Base-by-base conservation (phyloP, 352 stramenopile species). In the Pythium diclinum region DNA sequence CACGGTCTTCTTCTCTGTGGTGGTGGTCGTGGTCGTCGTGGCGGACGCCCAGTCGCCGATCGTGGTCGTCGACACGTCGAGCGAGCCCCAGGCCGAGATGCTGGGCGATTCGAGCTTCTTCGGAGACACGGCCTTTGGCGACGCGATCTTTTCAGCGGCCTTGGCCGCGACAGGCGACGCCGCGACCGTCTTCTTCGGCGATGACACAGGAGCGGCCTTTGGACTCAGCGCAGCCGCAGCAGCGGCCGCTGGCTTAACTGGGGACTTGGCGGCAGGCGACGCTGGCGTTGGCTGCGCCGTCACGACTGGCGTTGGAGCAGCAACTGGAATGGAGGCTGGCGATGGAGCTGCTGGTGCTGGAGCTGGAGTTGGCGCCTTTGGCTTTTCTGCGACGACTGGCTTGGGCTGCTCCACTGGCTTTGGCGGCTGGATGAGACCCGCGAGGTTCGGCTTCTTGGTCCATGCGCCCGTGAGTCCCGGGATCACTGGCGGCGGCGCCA, bases 41-140 rank as follows among this genome's bases (percentile, higher is more conserved):
- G 74, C 70, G 7, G 77, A 63, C n/a, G 77, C 70, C 84, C 84
- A 93, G 48, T 90, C 79, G 25, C 74, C 71, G 23, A 93, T 89
- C 19, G 72, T 73, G 19, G 82, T 61, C 3, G 78, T 81, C 49
- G 82, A 73, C 8, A 91, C 84, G 69, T 93, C 84, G 10, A 93
- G 63, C 4, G 77, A 76, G 23, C 80, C 82, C 84, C 84, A 93
- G 40, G 69, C 79, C 36, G 76, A 72, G 68, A 90, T 80, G 42
- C 63, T 78, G 13, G 79, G 72, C 19, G 72, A 73, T 49, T 90
- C 76, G 19, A 82, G 56, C 34, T 72, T 81, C 60, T 79, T 78
- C 19, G 49, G 36, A 32, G 55, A 51, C 14, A 63, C 48, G 1
- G 58, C 61, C 67, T 69, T 73, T 38, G 65, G 65, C 36, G 58